Evolutionary conservation across 1,284 basidiomycete genomes (phyloP), one percentile per base, ranked within the genome.

Genomic region (Ceratobasidium papillatum): DNA sequence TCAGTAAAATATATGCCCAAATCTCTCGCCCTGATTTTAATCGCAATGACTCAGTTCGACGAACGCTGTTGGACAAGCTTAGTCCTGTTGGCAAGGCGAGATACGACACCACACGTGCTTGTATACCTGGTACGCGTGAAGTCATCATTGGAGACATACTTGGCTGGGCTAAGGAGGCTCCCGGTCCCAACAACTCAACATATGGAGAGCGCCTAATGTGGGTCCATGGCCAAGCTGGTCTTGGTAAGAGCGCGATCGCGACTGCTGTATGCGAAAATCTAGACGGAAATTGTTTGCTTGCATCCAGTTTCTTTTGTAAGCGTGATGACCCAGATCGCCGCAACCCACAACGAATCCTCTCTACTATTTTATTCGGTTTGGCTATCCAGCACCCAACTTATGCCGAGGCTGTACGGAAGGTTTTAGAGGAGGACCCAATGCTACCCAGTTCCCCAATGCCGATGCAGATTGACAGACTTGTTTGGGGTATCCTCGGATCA

Each of bases 231-330:
- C 58, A 72, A 12, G 69, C 69, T 8, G 69, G 69, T 14, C 45
- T 72, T 52, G 69, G 69, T 1, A 72, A 72, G 34, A 72, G 58
- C 34, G 9, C 69, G 27, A 62, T 72, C 11, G 12, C 69, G n/a
- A 51, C 58, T 19, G 62, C 69, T 4, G 43, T 72, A 1, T 72
- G 69, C 47, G 11, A 61, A 30, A 12, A 12, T 12, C 32, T 62
- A 12, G 32, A 32, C 2, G 36, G 43, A 5, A 36, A 22, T 12
- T 4, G 32, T 11, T 14, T 22, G 1, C 58, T 62, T 2, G 58
- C 45, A 0, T 45, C 43, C 7, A 41, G 56, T 27, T 72, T 72
- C 45, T 72, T 72, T n/a, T 72, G 69, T 58, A 72, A 62, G 58
- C 69, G 69, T 1, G 69, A 72, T n/a, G 38, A 52, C 30, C n/a